Evolutionary conservation across 2,329 filamentous ascomycete species (phyloP).

Genomic region (Colletotrichum sp.): DNA sequence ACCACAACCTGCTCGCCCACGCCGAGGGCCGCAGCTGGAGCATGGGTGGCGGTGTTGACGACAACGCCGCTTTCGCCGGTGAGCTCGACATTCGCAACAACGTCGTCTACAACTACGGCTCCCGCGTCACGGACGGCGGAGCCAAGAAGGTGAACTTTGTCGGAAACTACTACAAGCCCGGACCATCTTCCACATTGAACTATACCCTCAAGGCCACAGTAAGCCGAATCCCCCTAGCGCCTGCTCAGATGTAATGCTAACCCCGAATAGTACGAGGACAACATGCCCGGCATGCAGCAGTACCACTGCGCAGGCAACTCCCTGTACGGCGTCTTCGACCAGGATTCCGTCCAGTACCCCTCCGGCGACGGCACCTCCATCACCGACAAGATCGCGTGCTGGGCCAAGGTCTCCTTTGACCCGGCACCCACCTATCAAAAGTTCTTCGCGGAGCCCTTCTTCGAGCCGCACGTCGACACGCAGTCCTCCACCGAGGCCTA

Average conservation of each 20-base stretch:
- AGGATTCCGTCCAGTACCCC: slow-evolving; percentile 29
- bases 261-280: slow-evolving; percentile 30
- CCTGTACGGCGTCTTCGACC: slow-evolving; percentile 32
- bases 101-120: slow-evolving; percentile 38
- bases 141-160: slow-evolving; percentile 36
- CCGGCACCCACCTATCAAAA: slow-evolving; percentile 32
- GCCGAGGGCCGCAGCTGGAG: slow-evolving; percentile 38
- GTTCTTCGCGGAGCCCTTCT: slow-evolving; percentile 32
- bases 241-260: too few relatives aligned
- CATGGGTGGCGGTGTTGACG: slow-evolving; percentile 35
- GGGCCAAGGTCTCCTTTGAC: slow-evolving; percentile 31
- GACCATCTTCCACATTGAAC: slow-evolving; percentile 31
- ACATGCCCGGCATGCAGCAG: slow-evolving; percentile 33
- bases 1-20: slow-evolving; percentile 37
- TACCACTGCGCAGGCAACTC: slow-evolving; percentile 38
- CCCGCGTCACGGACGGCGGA: slow-evolving; percentile 36
- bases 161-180: slow-evolving; percentile 36
- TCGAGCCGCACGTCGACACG: slow-evolving; percentile 32
- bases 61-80: slow-evolving; percentile 33
- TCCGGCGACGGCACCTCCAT: slow-evolving; percentile 26
- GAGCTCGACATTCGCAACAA: slow-evolving; percentile 38
- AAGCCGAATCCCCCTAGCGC: not conserved
- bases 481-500: slow-evolving; percentile 36
- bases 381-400: slow-evolving; percentile 32
- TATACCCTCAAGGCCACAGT: slow-evolving; percentile 30